Percentiles rank a stretch among this genome's conserved stretches.
These are phyloP conservation scores for Cornus controversa DNA, from an alignment of 148 eudicot genomes.

Conservation along the genomic window DNA sequence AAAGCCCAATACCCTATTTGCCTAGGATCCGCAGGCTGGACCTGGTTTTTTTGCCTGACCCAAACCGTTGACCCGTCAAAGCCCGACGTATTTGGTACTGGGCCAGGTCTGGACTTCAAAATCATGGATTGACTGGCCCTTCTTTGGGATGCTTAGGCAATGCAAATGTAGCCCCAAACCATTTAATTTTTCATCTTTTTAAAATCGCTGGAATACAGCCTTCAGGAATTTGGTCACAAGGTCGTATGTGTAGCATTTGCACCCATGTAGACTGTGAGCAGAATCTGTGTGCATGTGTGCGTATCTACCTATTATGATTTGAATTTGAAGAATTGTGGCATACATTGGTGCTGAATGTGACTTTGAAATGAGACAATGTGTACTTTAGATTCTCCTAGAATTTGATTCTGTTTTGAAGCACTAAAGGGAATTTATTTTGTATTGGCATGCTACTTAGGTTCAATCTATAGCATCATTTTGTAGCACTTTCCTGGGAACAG, in stretches of 20 bases:
- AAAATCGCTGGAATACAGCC: not conserved
- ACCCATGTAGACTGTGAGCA: not conserved
- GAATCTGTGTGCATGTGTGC: not conserved
- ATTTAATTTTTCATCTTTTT: not conserved
- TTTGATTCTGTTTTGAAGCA: not conserved
- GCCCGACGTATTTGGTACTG: too few relatives aligned
- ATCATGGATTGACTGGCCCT: too few relatives aligned
- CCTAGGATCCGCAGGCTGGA: too few relatives aligned
- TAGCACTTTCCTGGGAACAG: slow-evolving; percentile 80
- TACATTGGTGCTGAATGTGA: not conserved
- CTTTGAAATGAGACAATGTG: not conserved
- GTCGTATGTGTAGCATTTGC: not conserved
- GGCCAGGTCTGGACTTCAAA: too few relatives aligned
- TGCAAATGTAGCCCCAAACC: not conserved
- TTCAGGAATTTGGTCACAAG: not conserved
- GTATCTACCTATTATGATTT: not conserved
- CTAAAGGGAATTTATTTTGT: not conserved
- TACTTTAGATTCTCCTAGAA: not conserved
- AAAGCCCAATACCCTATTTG: too few relatives aligned
- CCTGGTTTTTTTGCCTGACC: too few relatives aligned
- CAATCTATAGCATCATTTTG: slow-evolving; percentile 83
- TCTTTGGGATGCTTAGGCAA: not conserved
- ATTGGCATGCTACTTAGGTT: slow-evolving; percentile 37
- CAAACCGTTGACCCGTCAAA: too few relatives aligned
- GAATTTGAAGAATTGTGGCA: not conserved